Percentiles rank a stretch among this genome's conserved stretches.
Conservation (phyloP, 805 yeast genomes). For the Priceomyces fermenticarens region DNA sequence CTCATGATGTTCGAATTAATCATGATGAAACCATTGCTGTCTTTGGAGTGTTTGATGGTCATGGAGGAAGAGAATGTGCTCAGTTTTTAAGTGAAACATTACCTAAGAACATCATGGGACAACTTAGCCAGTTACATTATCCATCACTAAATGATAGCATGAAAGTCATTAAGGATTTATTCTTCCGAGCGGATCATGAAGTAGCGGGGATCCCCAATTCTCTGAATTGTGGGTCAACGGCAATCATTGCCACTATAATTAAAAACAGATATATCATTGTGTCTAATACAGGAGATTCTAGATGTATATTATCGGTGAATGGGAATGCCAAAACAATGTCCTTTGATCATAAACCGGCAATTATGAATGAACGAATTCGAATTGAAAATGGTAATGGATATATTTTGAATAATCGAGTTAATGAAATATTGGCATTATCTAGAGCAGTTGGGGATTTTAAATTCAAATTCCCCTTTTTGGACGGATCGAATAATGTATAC, state of each 20-base stretch:
- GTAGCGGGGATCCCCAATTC: conserved; percentile 21
- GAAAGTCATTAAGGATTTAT: conserved; percentile 26
- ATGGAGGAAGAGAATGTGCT: conserved; percentile 69
- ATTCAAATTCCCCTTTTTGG: conserved; percentile 39
- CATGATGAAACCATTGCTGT: conserved; percentile 43
- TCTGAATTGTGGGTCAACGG: conserved; percentile 43
- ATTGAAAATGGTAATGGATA: conserved; percentile 41
- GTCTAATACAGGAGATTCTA: conserved; percentile 76
- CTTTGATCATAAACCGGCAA: conserved; percentile 43
- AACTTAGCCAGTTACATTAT: conserved; percentile 14
- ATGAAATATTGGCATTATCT: conserved; percentile 41
- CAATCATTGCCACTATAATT: conserved; percentile 29
- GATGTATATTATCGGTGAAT: conserved; percentile 54
- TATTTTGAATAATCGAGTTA: conserved; percentile 35
- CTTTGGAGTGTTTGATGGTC: conserved; percentile 80
- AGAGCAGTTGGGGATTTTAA: conserved; percentile 45
- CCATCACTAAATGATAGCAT: conserved; percentile 14
- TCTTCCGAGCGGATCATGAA: conserved; percentile 35
- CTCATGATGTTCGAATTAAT: conserved; percentile 53
- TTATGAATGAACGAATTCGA: conserved; percentile 42
- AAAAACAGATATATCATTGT: conserved; percentile 44
- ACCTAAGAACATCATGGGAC: conserved; percentile 31
- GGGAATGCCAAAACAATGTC: conserved; percentile 57
- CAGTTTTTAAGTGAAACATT: conserved; percentile 46
- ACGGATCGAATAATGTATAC: conserved; percentile 28